These are phyloP conservation scores for Nigrograna mackinnonii DNA, from an alignment of 2,329 filamentous ascomycete species.

Conservation along the genomic window DNA sequence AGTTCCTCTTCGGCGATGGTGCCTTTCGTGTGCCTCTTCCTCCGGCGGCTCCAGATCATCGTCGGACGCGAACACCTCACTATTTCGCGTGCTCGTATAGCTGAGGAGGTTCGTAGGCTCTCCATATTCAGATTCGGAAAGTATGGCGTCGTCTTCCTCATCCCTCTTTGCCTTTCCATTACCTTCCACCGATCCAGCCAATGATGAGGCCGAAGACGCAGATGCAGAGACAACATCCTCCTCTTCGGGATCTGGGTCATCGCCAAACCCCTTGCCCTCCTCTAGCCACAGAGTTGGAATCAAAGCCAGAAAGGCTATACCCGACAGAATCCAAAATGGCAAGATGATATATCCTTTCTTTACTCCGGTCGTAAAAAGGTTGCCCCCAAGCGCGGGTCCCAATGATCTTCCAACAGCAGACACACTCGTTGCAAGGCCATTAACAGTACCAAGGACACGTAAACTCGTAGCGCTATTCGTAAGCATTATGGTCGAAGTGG, in stretches of 20 bases:
- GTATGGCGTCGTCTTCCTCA: conserved; percentile 14
- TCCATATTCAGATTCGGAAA: conserved; percentile 45
- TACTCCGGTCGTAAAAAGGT: conserved; percentile 75
- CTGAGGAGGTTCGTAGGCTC: conserved; percentile 38
- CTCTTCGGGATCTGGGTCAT: conserved; percentile 35
- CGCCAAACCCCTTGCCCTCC: conserved; percentile 70
- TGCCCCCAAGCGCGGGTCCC: conserved; percentile 76
- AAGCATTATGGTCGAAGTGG: conserved; percentile 84
- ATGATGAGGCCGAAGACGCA: conserved; percentile 6
- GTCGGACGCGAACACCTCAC: conserved; percentile 22
- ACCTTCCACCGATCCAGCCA: neutral
- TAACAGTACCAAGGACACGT: conserved; percentile 80
- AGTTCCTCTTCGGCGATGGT: conserved; percentile 14
- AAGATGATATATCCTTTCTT: conserved; percentile 75
- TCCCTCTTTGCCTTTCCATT: conserved; percentile 17
- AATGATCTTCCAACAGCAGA: conserved; percentile 77
- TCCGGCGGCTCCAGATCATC: conserved; percentile 21
- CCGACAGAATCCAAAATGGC: conserved; percentile 79
- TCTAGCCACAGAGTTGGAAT: conserved; percentile 75
- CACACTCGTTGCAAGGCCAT: conserved; percentile 85
- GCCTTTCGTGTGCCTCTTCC: conserved; percentile 7
- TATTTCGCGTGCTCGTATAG: conserved; percentile 32
- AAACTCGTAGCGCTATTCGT: conserved; percentile 83
- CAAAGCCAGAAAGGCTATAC: conserved; percentile 66
- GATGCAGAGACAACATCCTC: conserved; percentile 25